Evolutionary conservation across 108 stramenopile species (phyloP).

Genomic region (Aurantiochytrium sp.): DNA sequence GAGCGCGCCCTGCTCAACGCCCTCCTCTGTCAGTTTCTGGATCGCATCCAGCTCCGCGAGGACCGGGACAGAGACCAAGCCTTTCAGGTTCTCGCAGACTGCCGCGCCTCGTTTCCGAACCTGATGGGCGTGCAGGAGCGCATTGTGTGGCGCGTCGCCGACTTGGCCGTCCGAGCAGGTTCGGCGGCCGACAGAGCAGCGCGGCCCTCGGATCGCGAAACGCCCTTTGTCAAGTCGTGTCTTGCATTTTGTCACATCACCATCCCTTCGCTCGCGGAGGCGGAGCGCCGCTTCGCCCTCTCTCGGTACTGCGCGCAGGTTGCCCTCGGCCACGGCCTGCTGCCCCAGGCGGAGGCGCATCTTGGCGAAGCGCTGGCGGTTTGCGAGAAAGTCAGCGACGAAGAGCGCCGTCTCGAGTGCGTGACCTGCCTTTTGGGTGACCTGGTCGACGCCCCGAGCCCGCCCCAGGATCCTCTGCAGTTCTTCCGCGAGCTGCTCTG

Average conservation of each 20-base stretch:
- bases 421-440: background rate
- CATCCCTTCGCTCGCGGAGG: background rate
- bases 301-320: background rate
- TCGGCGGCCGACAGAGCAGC: background rate
- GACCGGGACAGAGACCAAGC: background rate
- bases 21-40: background rate
- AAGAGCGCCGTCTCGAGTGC: background rate
- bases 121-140: background rate
- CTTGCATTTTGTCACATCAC: background rate
- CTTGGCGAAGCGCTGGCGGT: background rate
- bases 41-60: background rate
- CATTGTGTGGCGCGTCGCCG: background rate
- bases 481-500: background rate
- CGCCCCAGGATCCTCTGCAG: background rate
- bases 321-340: background rate
- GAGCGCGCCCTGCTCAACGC: background rate
- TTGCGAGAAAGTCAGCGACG: background rate
- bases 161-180: background rate
- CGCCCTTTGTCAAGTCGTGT: background rate
- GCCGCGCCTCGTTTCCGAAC: background rate
- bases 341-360: background rate
- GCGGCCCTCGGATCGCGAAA: background rate
- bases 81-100: background rate
- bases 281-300: background rate
- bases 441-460: background rate